Conservation (phyloP, 495 filamentous ascomycete species). For the Tuber magnatum region DNA sequence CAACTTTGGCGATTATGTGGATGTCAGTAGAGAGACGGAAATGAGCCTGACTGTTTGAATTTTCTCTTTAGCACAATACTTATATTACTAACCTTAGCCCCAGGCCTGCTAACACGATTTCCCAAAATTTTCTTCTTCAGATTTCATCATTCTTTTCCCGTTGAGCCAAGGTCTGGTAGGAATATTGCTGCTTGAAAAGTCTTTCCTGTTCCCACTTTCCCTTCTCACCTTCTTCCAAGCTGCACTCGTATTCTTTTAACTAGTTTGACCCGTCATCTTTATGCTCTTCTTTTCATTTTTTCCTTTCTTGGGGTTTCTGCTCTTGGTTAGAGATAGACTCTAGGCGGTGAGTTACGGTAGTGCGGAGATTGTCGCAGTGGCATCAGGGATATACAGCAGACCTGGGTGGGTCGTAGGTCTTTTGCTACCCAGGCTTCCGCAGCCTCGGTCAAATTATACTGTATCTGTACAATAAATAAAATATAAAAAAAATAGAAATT, state of each 20-base stretch:
- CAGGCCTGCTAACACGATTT: not conserved
- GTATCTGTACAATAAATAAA: not conserved
- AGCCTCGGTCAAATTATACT: not conserved
- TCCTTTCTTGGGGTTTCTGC: not conserved
- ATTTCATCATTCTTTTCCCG: not conserved
- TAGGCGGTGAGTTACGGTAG: not conserved
- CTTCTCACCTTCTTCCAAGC: not conserved
- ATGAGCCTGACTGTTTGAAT: conserved; percentile 15
- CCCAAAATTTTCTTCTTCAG: not conserved
- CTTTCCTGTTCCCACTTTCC: not conserved
- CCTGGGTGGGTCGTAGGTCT: not conserved
- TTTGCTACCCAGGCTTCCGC: not conserved
- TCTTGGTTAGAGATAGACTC: not conserved
- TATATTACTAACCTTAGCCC: conserved; percentile 12
- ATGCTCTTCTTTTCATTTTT: not conserved
- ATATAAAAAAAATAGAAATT: not conserved
- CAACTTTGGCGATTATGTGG: conserved; percentile 51
- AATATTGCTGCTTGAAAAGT: not conserved
- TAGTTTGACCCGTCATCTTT: not conserved
- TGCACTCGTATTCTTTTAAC: not conserved
- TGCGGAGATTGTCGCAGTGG: not conserved
- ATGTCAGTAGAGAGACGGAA: conserved; percentile 33
- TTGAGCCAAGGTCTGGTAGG: not conserved
- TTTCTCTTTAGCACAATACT: not conserved
- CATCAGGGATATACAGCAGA: not conserved